Base-by-base conservation (phyloP, 257 asterid species). In the Nicotiana tabacum region DNA sequence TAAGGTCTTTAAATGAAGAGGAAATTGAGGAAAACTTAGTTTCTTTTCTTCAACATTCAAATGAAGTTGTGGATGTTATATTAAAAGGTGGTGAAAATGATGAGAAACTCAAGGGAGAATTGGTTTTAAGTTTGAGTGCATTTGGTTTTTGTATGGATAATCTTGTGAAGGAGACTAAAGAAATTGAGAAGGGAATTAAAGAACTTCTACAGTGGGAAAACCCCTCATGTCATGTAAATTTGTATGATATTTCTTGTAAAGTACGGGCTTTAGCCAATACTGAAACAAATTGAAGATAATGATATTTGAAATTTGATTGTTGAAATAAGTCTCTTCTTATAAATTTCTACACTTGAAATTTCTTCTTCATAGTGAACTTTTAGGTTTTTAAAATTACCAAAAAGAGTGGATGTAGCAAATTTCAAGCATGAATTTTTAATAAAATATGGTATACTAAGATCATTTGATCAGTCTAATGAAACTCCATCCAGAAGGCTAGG, bases 181-280 rank as follows among this genome's bases (percentile, higher is more conserved):
- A 91, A 87, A 90, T 93, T 68, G 98, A 92, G 80, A 92, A 91
- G 86, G 91, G 53, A 21, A 83, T 92, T 0, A 89, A 88, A 80
- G 98, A 95, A 80, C 64, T 92, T 84, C 83, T 93, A 53, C 98
- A 95, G 84, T 93, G 94, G 98, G 99, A 91, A 82, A 93, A 93
- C 72, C 98, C 99, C n/a, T 89, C 94, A 0, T 82, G 67, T 21
- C 89, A 80, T 82, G 94, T 94, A 33, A 88, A 92, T 89, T 81
- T 94, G 90, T 84, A 85, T 83, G 92, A 87, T 17, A 92, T 94
- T 80, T 67, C 89, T 65, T 89, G 88, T 69, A 94, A 94, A 83
- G 81, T 83, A 74, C 86, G 74, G 62, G 93, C 91, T 82, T 68
- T 88, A 37, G 82, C 86, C 67, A 85, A 85, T 85, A 82, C 43